Evolutionary conservation across 108 stramenopile species (phyloP), one percentile per base, ranked within the genome.

Genomic region (Pseudonitzschia pungens): DNA sequence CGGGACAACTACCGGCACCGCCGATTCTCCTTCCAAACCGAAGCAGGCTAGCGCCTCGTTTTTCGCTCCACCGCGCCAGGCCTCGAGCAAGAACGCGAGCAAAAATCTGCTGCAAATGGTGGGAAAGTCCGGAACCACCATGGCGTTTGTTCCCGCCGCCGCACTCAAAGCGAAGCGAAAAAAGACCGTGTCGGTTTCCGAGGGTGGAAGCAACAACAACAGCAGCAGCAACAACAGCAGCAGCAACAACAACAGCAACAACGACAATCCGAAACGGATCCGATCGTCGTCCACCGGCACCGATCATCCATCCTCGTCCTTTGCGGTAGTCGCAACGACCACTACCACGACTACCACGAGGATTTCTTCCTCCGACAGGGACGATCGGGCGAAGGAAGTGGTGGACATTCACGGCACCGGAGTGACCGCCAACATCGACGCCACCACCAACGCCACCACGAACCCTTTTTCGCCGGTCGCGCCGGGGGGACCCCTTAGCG

Each of bases 91-190:
- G 16, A 69, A 41, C 84, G 80, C 21, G n/a, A 29, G 27, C n/a
- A 14, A 33, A 21, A 48, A 48, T 48, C 60, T 91, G 29, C 82
- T 87, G 0, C 74, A 81, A 45, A 42, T 76, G 11, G 55, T 92
- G 32, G 89, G 92, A 41, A 75, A 71, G 20, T 84, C 86, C 0
- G 88, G 92, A 26, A 90, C 92, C 26, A 53, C 80, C n/a, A 86
- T 93, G 86, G 89, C 86, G 20, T 86, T 86, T 75, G 79, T 83
- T 54, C 86, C 86, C 4, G 52, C 83, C 3, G 75, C 83, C n/a
- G 66, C 66, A 29, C 20, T 67, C 21, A 62, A 62, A 62, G 36
- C 77, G n/a, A 51, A 75, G 56, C 59, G 62, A 45, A 71, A 72
- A 42, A 84, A 81, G 68, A 24, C 58, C 5, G 7, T 12, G 14